A percentile compares a stretch with the other conserved stretches of the same genome.
Conservation (phyloP, 2,329 filamentous ascomycete species). For the Aspergillus alliaceus region DNA sequence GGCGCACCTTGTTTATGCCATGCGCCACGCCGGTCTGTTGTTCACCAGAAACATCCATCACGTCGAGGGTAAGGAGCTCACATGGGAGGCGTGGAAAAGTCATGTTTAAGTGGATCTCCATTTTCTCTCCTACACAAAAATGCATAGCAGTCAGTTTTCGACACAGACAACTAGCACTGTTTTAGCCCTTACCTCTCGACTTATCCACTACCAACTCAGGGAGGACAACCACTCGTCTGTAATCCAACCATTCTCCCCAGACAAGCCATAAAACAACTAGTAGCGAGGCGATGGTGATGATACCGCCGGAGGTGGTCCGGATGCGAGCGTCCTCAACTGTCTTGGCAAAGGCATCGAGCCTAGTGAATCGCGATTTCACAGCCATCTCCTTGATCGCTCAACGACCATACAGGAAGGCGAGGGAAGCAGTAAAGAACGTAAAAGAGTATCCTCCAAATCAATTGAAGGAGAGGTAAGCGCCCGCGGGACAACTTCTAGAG, state of each 20-base stretch:
- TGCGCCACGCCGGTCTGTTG: constrained; percentile 93
- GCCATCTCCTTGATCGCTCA: constrained; percentile 61
- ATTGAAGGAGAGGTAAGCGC: constrained; percentile 17
- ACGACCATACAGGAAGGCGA: constrained; percentile 26
- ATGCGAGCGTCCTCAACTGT: constrained; percentile 97
- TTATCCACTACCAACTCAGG: constrained; percentile 97
- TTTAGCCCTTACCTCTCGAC: constrained; percentile 69
- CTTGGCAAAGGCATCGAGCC: constrained; percentile 98
- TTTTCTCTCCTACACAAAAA: constrained; percentile 72
- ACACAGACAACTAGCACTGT: not conserved
- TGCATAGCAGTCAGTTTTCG: constrained; percentile 8
- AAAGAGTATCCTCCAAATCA: constrained; percentile 3
- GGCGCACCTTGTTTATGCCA: constrained; percentile 85
- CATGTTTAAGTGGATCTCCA: constrained; percentile 98
- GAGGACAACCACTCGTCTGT: constrained; percentile 78
- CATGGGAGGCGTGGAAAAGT: constrained; percentile 93
- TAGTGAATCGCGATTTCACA: constrained; percentile 88
- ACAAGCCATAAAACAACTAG: constrained; percentile 84
- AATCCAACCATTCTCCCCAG: constrained; percentile 96
- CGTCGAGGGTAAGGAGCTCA: constrained; percentile 92
- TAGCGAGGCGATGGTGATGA: constrained; percentile 90
- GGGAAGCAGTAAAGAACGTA: constrained; percentile 1
- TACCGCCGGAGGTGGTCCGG: constrained; percentile 89
- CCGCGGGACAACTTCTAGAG: constrained; percentile 8
- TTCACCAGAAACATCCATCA: constrained; percentile 98